Percentiles rank a stretch among this genome's conserved stretches.
Conservation (phyloP, 2,329 filamentous ascomycete genomes). For the Colletotrichum plurivorum region DNA sequence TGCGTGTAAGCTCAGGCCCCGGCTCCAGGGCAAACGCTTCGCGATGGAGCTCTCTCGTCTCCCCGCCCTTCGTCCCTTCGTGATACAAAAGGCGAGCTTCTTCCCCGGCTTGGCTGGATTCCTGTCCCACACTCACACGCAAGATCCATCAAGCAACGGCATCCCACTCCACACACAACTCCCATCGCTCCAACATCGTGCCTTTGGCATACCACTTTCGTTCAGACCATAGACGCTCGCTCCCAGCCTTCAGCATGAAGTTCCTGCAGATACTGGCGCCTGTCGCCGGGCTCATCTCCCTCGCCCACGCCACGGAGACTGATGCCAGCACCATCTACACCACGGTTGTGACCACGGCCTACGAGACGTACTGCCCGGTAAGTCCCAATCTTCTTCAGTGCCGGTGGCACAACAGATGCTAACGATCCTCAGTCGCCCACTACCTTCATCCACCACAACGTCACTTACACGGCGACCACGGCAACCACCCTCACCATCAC, state of each 20-base stretch:
- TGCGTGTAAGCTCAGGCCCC: constrained; percentile 21
- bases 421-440: constrained; percentile 49
- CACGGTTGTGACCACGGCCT: constrained; percentile 55
- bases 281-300: constrained; percentile 49
- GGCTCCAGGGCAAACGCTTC: constrained; percentile 2
- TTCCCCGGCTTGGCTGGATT: constrained; percentile 10
- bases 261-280: constrained; percentile 50
- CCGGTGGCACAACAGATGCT: neutral
- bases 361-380: constrained; percentile 61
- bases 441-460: constrained; percentile 55
- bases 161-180: neutral
- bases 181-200: constrained; percentile 43
- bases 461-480: constrained; percentile 60
- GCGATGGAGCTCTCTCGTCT: constrained; percentile 15
- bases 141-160: neutral
- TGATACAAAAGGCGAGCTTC: constrained; percentile 32
- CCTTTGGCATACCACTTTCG: constrained; percentile 41
- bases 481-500: constrained; percentile 61
- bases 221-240: constrained; percentile 43
- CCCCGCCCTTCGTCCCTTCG: neutral
- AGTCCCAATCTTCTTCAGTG: constrained; percentile 37
- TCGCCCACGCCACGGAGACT: constrained; percentile 46
- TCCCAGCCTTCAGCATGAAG: constrained; percentile 52
- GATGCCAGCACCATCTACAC: constrained; percentile 47
- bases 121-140: neutral